Evolutionary conservation across 2,329 filamentous ascomycete genomes (phyloP), one percentile per base, ranked within the genome.

Genomic region (Apiospora hydei): DNA sequence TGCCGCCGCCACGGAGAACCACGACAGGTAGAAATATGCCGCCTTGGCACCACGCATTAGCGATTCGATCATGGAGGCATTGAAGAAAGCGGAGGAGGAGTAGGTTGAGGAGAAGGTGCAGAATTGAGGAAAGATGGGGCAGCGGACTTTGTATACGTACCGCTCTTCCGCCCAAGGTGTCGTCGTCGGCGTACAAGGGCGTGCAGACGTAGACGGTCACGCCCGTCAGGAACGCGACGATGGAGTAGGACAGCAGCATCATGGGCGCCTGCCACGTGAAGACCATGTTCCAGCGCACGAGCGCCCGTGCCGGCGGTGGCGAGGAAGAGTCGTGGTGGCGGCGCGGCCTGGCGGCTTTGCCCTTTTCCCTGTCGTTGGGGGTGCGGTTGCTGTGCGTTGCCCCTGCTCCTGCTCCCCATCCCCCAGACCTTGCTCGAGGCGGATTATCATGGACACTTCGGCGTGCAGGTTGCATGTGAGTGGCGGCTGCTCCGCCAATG

Each of bases 191-290:
- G 51, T 78, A 79, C 2, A 78, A 44, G 2, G 77, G 77, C 43
- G 76, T 72, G 51, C 73, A 77, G 38, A 78, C 73, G 64, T 77
- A 78, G 2, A 77, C 70, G n/a, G 73, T 76, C 43, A 77, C 49
- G 4, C 77, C 72, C 11, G 73, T 68, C 4, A 79, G 64, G 64
- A 79, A 79, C 5, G 71, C 74, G 16, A 78, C 72, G 13, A 77
- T 71, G 5, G 77, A 75, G 71, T 79, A 79, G 3, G 77, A 74
- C 49, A 79, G 69, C 11, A 79, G 75, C 77, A 79, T 78, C 70
- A 78, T 77, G 13, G 77, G 77, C 38, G 77, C 77, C 72, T 79
- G 77, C 77, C 78, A 79, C 0, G 77, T 78, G 67, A 79, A 79
- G 1, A 78, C 74, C 78, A 79, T 79, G 26, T 78, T 79, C 78